Base-by-base conservation (phyloP, 148 eudicot species). In the Fallopia convolvulus region DNA sequence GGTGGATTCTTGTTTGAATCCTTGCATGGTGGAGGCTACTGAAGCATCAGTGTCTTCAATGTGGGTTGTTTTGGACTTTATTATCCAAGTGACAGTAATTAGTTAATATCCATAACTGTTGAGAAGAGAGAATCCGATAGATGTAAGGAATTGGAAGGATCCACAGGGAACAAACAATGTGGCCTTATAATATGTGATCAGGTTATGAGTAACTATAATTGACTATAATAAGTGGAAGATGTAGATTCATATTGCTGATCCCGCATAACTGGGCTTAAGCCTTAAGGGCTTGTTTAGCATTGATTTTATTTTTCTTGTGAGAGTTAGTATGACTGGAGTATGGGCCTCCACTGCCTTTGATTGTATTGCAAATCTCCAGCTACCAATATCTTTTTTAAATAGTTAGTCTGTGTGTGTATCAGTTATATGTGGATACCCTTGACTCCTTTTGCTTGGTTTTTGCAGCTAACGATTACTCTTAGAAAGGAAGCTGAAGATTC, bases 391-490 rank as follows among this genome's bases (percentile, higher is more conserved):
- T 21, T 20, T 20, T 20, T 2, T 23, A 58, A 23, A 58, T 58
- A 15, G 21, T 58, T 2, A 20, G 65, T 58, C 6, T 23, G 32
- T 58, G 23, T 30, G 23, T 15, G 15, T 66, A 12, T 66, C 1
- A 36, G 39, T 33, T 7, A 66, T 11, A 12, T 12, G 61, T 77
- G 65, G 52, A 75, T 9, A 41, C n/a, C 15, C 76, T 40, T 42
- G 15, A 3, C 8, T 47, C 21, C 3, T 78, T 42, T 76, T 79
- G 71, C 58, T 58, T 75, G 63, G 47, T 70, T 17, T 68, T 76
- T 79, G 81, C 82, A 95, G 99, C 90, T 95, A 66, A 88, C 90
- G 7, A 90, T 95, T 78, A 82, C 83, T 33, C 89, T 95, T 32
- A 81, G 81, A 81, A 91, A 90, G 81, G 92, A 92, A 83, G 85